These are phyloP conservation scores for Cladophialophora psammophila DNA, from an alignment of 2,329 filamentous ascomycete genomes.

Conservation along the genomic window DNA sequence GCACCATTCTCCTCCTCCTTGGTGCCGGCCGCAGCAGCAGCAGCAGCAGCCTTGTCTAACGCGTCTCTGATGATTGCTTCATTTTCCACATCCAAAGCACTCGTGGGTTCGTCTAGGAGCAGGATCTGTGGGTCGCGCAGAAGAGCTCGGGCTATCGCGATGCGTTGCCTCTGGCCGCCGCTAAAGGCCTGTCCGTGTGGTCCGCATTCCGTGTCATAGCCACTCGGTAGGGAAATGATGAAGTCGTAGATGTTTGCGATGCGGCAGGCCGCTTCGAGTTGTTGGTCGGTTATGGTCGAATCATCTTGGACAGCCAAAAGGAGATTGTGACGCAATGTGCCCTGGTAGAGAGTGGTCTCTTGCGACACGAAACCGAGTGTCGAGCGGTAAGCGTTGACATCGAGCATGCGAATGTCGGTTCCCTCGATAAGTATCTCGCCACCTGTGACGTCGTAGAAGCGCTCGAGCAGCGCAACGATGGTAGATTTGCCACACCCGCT, in stretches of 20 bases:
- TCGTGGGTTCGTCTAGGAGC: slow-evolving; percentile 80
- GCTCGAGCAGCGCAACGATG: slow-evolving; percentile 86
- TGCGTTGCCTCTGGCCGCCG: slow-evolving; percentile 60
- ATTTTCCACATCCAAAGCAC: slow-evolving; percentile 74
- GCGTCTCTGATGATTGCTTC: slow-evolving; percentile 57
- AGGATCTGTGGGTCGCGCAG: slow-evolving; percentile 67
- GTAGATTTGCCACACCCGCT: slow-evolving; percentile 94
- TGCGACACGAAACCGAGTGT: slow-evolving; percentile 69
- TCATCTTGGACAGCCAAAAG: slow-evolving; percentile 72
- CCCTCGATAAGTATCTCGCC: slow-evolving; percentile 83
- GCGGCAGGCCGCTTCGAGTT: slow-evolving; percentile 76
- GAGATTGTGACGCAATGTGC: slow-evolving; percentile 87
- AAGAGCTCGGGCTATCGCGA: slow-evolving; percentile 58
- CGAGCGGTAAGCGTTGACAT: too few species aligned
- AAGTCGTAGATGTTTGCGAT: slow-evolving; percentile 59
- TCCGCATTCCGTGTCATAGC: slow-evolving; percentile 61
- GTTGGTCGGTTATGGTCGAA: slow-evolving; percentile 69
- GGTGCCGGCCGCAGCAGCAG: not conserved
- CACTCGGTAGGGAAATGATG: slow-evolving; percentile 55
- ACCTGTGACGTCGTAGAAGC: slow-evolving; percentile 86
- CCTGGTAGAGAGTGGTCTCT: slow-evolving; percentile 91
- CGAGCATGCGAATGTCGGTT: slow-evolving; percentile 64
- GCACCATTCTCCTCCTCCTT: not conserved
- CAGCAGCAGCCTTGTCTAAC: not conserved
- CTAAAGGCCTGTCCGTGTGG: slow-evolving; percentile 59